Evolutionary conservation across 495 filamentous ascomycete genomes (phyloP), one percentile per base, ranked within the genome.

Genomic region (Podospora pseudopauciseta): DNA sequence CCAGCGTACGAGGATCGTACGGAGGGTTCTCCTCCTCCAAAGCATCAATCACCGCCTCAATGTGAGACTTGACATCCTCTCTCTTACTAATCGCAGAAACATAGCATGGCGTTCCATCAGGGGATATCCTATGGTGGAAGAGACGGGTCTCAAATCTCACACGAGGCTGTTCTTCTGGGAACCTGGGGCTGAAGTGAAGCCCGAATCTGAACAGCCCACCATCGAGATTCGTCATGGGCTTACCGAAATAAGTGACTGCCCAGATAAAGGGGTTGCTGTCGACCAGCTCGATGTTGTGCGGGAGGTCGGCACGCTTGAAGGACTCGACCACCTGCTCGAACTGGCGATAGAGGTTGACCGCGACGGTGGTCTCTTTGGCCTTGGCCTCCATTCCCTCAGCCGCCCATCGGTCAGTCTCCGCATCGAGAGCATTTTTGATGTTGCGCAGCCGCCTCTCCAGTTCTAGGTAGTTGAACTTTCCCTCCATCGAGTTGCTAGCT

Each of bases 161-260:
- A 64, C 95, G 86, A 15, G 96, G 95, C 70, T 97, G 94, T 70
- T 95, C 92, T n/a, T 90, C 87, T 0, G 95, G 95, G 73, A 97
- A 97, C 13, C 88, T 85, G n/a, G 93, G 89, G 71, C 93, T 97
- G 77, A 98, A 88, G 71, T 82, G 84, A 32, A 98, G 83, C 71
- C 84, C 89, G 73, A 97, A 89, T 65, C 85, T 85, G 80, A 97
- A 94, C 64, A 98, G 84, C 5, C 95, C 95, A 5, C 95, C 95
- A 68, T 98, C 96, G 4, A 97, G 85, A 70, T 93, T 91, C 0
- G 94, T 96, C 91, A 95, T 96, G 2, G 94, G 92, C 62, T 90
- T 87, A 49, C 95, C 95, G 74, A 97, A 95, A 77, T 96, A 93
- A 0, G 91, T 94, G 63, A 89, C 68, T 5, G 79, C 64, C 87